Evolutionary conservation across 1,139 yeast species (phyloP).

Genomic region (Ogataea hybrid): DNA sequence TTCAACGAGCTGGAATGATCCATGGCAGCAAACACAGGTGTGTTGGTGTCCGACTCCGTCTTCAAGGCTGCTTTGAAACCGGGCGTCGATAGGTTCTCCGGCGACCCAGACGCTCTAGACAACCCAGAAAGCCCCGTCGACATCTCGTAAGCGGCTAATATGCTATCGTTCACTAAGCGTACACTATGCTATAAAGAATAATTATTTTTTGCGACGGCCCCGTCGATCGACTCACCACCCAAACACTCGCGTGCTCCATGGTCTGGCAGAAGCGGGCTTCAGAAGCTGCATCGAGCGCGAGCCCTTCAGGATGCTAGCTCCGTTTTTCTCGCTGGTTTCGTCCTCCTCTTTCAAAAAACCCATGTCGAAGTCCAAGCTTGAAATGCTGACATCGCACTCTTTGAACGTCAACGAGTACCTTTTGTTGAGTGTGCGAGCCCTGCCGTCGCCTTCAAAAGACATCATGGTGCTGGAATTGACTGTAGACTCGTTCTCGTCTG

Average conservation of each 20-base stretch:
- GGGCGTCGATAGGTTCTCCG: constrained; percentile 8
- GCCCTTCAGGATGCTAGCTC: constrained; percentile 10
- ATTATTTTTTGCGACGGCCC: constrained; percentile 3
- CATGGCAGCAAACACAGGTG: constrained; percentile 4
- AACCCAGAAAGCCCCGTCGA: constrained; percentile 5
- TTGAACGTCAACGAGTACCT: constrained; percentile 28
- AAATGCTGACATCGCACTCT: constrained; percentile 19
- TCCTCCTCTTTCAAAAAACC: constrained; percentile 15
- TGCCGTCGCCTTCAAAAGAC: constrained; percentile 22
- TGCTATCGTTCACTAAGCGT: constrained; percentile 2
- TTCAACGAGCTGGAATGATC: constrained; percentile 7
- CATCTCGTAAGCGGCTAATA: not conserved
- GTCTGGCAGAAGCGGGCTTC: not conserved
- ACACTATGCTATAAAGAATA: constrained; percentile 4
- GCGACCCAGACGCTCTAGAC: constrained; percentile 9
- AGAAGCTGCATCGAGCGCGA: constrained; percentile 11
- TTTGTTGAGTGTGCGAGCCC: constrained; percentile 17
- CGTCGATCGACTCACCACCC: constrained; percentile 17
- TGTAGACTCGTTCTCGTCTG: constrained; percentile 8
- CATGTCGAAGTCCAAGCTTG: constrained; percentile 13
- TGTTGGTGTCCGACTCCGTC: constrained; percentile 4
- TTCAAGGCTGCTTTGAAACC: constrained; percentile 6
- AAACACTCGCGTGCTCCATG: constrained; percentile 15
- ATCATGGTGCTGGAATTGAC: constrained; percentile 23
- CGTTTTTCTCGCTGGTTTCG: constrained; percentile 10